These are phyloP conservation scores for Pseudogymnoascus sp. DNA, from an alignment of 2,329 filamentous ascomycete species.

Conservation along the genomic window DNA sequence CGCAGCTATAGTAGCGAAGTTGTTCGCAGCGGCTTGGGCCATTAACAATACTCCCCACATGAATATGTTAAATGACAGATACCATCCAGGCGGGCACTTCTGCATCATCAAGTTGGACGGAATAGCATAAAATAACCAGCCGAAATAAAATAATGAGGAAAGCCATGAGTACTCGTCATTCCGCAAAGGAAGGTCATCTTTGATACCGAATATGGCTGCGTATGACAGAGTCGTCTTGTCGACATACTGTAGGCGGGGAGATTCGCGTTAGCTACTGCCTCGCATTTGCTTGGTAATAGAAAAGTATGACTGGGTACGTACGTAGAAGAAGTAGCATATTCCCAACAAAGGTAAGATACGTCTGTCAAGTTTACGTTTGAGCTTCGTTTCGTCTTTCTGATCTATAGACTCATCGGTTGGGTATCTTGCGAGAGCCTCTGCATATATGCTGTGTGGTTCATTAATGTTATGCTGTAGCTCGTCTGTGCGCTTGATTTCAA, in stretches of 20 bases:
- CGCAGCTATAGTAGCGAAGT: slow-evolving; percentile 17
- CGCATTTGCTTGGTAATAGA: neutral
- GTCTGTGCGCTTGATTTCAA: neutral
- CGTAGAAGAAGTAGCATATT: slow-evolving; percentile 29
- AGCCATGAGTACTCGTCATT: neutral
- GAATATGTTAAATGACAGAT: slow-evolving; percentile 17
- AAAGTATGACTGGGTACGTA: neutral
- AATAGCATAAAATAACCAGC: slow-evolving; percentile 27
- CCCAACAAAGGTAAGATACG: slow-evolving; percentile 33
- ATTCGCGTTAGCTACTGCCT: neutral
- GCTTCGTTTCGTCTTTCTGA: slow-evolving; percentile 26
- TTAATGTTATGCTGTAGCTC: neutral
- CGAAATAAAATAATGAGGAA: slow-evolving; percentile 12
- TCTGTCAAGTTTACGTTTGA: slow-evolving; percentile 33
- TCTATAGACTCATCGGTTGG: slow-evolving; percentile 30
- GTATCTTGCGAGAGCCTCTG: slow-evolving; percentile 3
- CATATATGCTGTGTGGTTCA: neutral
- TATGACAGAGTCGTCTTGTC: slow-evolving; percentile 45
- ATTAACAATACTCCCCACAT: slow-evolving; percentile 7
- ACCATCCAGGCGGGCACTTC: slow-evolving; percentile 27
- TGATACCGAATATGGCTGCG: slow-evolving; percentile 52
- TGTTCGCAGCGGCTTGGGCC: slow-evolving; percentile 12
- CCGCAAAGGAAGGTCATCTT: slow-evolving; percentile 38
- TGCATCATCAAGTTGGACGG: slow-evolving; percentile 24
- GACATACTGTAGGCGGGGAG: slow-evolving; percentile 35